These are phyloP conservation scores for Penicillium cosmopolitanum DNA, from an alignment of 495 filamentous ascomycete species.

Conservation along the genomic window DNA sequence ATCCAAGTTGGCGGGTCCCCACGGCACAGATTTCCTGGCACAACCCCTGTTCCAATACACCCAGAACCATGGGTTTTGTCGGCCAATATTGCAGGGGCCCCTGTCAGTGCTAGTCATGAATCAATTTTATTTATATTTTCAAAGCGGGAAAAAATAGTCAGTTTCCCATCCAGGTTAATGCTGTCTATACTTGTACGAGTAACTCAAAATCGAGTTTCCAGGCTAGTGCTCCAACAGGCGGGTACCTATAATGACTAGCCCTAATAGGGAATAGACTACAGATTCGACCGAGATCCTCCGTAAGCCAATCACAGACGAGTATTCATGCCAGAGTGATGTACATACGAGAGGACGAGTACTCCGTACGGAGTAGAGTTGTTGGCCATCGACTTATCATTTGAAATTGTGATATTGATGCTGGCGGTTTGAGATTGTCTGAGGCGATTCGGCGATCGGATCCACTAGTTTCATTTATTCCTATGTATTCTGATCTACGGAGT, in stretches of 20 bases:
- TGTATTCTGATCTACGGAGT: too few species aligned
- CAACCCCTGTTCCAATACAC: background rate
- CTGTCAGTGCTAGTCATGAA: background rate
- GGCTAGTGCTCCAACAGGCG: constrained; percentile 25
- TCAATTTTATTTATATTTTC: too few species aligned
- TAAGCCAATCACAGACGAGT: constrained; percentile 27
- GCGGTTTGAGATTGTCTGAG: constrained; percentile 5
- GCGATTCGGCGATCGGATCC: background rate
- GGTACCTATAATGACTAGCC: constrained; percentile 28
- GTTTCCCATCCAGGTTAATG: constrained; percentile 2
- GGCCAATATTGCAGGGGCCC: background rate
- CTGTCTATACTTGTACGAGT: background rate
- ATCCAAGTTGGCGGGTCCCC: constrained; percentile 3
- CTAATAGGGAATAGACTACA: background rate
- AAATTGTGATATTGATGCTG: background rate
- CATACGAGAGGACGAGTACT: too few species aligned
- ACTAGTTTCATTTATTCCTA: background rate
- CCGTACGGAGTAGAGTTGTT: background rate
- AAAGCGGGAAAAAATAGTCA: background rate
- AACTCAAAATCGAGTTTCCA: constrained; percentile 4
- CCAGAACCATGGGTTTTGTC: background rate
- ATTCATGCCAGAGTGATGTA: background rate
- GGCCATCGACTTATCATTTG: too few species aligned
- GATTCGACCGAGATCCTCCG: constrained; percentile 44
- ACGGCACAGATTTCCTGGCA: background rate